Base-by-base conservation (phyloP, 148 eudicot species). In the Silene latifolia region DNA sequence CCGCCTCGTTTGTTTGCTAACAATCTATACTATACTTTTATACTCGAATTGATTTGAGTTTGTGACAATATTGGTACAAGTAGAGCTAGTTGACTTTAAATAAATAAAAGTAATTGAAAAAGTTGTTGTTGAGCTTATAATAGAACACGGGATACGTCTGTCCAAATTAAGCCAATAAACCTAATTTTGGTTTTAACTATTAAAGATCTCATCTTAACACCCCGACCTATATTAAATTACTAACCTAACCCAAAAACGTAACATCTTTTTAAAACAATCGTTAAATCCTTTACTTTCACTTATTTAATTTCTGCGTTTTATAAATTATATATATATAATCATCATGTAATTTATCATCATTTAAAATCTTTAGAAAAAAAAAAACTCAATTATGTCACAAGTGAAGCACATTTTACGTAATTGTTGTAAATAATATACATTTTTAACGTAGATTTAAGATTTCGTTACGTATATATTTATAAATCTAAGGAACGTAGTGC, bases 81-180 rank as follows among this genome's bases (percentile, higher is more conserved):
- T 35, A 35, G 39, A 39, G 9, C 44, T 39, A 39, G 44, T 39
- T 39, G 44, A 39, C 44, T 39, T 39, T 6, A 39, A 39, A 39
- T 35, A 2, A 10, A 48, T 51, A 51, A 0, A 15, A 14, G 56
- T 51, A 51, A 9, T 51, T 51, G 17, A 51, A 51, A 11, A 51
- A 51, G 56, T 13, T 51, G 17, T 51, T 51, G 29, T 51, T 15
- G 7, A 62, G 15, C 48, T 65, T 65, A 4, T 15, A 13, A 14
- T 32, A 15, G 47, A n/a, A n/a, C 47, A 35, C 9, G 20, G 17
- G 14, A 35, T 17, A 65, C 69, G 21, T 35, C 18, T 27, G 42
- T 65, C 47, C 69, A 39, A 21, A 68, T 68, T 68, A 44, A 68
- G 57, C 8, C 72, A 69, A 69, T 47, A 69, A 4, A 69, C 58